Evolutionary conservation across 2,329 filamentous ascomycete species (phyloP).

Genomic region (Alternaria burnsii): DNA sequence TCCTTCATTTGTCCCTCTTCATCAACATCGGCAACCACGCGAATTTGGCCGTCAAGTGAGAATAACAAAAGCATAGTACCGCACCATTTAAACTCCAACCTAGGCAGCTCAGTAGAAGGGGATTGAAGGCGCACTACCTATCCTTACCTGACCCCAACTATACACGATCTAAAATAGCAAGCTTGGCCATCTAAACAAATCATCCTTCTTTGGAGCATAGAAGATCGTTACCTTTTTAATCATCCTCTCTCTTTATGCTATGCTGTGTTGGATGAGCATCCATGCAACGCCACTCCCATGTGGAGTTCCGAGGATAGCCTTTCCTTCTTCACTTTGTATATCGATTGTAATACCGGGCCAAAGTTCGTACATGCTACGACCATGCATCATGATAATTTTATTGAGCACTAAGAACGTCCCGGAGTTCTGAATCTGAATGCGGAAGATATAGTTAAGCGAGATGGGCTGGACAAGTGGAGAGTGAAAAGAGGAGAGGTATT

Average conservation of each 20-base stretch:
- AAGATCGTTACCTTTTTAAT: constrained; percentile 16
- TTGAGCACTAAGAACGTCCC: neutral
- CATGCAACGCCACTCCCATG: constrained; percentile 12
- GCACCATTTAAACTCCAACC: neutral
- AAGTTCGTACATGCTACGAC: neutral
- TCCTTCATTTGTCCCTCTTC: neutral
- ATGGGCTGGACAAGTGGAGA: neutral
- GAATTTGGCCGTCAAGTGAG: neutral
- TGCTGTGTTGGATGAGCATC: constrained; percentile 15
- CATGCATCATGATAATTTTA: neutral
- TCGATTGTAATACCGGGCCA: constrained; percentile 12
- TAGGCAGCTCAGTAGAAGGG: neutral
- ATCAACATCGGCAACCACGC: neutral
- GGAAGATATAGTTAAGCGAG: constrained; percentile 10
- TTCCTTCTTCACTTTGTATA: constrained; percentile 18
- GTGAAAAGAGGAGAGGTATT: constrained; percentile 1
- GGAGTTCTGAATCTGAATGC: constrained; percentile 8
- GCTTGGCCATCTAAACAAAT: constrained; percentile 6
- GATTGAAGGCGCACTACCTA: neutral
- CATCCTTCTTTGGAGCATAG: neutral
- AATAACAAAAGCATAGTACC: neutral
- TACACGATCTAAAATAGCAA: constrained; percentile 14
- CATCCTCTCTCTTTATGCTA: neutral
- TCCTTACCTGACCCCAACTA: neutral
- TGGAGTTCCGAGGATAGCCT: constrained; percentile 20